Conservation (phyloP, 352 stramenopile genomes). For the Pythium periplocum region DNA sequence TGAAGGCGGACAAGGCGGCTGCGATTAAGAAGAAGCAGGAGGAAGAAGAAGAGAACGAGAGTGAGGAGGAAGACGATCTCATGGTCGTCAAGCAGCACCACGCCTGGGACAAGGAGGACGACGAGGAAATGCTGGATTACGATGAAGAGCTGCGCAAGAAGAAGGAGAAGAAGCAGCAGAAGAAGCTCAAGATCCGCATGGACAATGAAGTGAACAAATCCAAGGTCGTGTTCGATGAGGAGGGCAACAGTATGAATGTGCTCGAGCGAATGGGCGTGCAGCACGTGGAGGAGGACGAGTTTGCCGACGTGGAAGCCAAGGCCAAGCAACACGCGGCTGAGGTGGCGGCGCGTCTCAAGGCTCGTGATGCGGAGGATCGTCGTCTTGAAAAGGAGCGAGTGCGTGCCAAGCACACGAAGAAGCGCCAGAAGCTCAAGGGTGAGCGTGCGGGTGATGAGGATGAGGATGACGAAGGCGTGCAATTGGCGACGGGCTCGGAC, state of each 20-base stretch:
- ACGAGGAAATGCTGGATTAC: slow-evolving; percentile 24
- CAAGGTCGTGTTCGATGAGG: slow-evolving; percentile 94
- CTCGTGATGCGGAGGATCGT: slow-evolving; percentile 78
- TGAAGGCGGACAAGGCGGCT: slow-evolving; percentile 28
- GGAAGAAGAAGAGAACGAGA: slow-evolving; percentile 22
- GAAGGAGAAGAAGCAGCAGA: slow-evolving; percentile 87
- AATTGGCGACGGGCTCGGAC: slow-evolving; percentile 13
- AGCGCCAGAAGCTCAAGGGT: slow-evolving; percentile 79
- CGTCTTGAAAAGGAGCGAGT: slow-evolving; percentile 82
- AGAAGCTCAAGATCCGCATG: slow-evolving; percentile 74
- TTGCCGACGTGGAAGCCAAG: slow-evolving; percentile 65
- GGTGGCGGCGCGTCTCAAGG: slow-evolving; percentile 61
- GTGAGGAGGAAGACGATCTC: slow-evolving; percentile 81
- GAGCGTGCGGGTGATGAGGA: slow-evolving; percentile 26
- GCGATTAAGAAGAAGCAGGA: slow-evolving; percentile 30
- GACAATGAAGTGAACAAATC: slow-evolving; percentile 67
- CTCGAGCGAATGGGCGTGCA: slow-evolving; percentile 55
- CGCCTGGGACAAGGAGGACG: slow-evolving; percentile 64
- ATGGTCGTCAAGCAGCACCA: slow-evolving; percentile 92
- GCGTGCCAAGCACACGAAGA: slow-evolving; percentile 88
- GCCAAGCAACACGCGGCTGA: slow-evolving; percentile 55
- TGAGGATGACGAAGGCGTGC: slow-evolving; percentile 26
- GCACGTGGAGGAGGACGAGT: slow-evolving; percentile 29
- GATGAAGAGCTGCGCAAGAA: slow-evolving; percentile 62
- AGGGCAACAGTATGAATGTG: slow-evolving; percentile 79